phyloP scores from a whole-genome alignment of 2,329 filamentous ascomycete genomes.

The Cordyceps cicadae region DNA sequence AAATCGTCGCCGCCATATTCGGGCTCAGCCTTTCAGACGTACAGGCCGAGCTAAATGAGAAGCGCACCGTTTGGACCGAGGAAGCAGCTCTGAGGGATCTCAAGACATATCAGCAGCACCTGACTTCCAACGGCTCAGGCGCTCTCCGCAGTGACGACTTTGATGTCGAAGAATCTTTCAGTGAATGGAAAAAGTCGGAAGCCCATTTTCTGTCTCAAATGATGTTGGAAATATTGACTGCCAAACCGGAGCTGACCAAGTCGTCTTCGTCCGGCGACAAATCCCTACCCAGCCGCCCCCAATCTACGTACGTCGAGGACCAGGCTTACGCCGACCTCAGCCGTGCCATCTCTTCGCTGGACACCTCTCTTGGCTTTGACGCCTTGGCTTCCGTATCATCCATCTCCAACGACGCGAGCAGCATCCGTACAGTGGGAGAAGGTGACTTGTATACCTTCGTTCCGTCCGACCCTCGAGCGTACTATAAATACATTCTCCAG shows the following conservation, averaged over 20 bases:
- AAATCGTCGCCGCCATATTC: slow-evolving; percentile 80
- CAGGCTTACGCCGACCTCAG: slow-evolving; percentile 45
- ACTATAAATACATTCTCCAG: slow-evolving; percentile 74
- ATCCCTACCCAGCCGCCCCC: slow-evolving; percentile 43
- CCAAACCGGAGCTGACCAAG: slow-evolving; percentile 77
- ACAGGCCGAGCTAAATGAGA: slow-evolving; percentile 77
- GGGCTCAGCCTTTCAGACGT: slow-evolving; percentile 69
- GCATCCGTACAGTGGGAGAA: slow-evolving; percentile 46
- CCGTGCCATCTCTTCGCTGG: slow-evolving; percentile 41
- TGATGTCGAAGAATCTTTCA: slow-evolving; percentile 78
- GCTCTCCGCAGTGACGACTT: slow-evolving; percentile 82
- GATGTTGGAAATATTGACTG: slow-evolving; percentile 83
- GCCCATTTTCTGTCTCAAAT: slow-evolving; percentile 80
- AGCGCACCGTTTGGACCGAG: slow-evolving; percentile 79
- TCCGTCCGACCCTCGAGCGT: slow-evolving; percentile 71
- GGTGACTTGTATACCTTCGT: slow-evolving; percentile 79
- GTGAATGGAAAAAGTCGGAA: slow-evolving; percentile 87
- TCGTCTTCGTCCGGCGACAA: slow-evolving; percentile 57
- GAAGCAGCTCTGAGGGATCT: slow-evolving; percentile 84
- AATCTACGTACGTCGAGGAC: slow-evolving; percentile 39
- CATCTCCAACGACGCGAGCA: slow-evolving; percentile 51
- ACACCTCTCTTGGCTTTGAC: slow-evolving; percentile 44
- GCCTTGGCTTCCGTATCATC: slow-evolving; percentile 59
- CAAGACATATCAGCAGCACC: slow-evolving; percentile 84
- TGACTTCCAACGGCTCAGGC: slow-evolving; percentile 70